Evolutionary conservation across 1,284 basidiomycete species (phyloP).

Genomic region (Cutaneotrichosporon cutaneum): DNA sequence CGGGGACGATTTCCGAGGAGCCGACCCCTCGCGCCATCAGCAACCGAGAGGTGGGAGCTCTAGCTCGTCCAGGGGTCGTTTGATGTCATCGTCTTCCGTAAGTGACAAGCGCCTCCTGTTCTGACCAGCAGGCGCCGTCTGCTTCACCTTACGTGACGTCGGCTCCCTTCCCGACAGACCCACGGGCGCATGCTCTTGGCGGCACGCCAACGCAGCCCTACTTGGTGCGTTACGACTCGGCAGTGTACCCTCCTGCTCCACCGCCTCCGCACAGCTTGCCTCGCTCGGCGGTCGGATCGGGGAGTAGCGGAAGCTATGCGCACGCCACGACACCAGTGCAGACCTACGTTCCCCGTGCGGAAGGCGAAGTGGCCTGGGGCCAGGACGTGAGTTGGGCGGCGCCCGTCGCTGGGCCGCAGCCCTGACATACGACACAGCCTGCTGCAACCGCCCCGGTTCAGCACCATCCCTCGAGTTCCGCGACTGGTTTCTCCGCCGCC

Average conservation of each 20-base stretch:
- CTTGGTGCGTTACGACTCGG: constrained; percentile 38
- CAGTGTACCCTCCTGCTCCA: constrained; percentile 29
- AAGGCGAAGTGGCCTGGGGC: constrained; percentile 26
- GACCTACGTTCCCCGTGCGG: constrained; percentile 18
- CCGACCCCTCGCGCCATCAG: constrained; percentile 15
- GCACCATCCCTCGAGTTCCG: neutral
- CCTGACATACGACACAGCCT: constrained; percentile 13
- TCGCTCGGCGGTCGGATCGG: constrained; percentile 24
- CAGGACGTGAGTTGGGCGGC: constrained; percentile 28
- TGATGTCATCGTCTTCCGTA: constrained; percentile 40
- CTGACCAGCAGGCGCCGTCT: constrained; percentile 34
- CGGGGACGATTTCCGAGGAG: constrained; percentile 14
- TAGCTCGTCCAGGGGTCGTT: constrained; percentile 29
- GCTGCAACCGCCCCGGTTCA: neutral
- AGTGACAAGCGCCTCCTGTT: constrained; percentile 12
- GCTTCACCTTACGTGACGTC: constrained; percentile 41
- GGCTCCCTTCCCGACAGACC: constrained; percentile 39
- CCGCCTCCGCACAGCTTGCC: constrained; percentile 31
- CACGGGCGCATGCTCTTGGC: constrained; percentile 33
- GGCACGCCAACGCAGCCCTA: constrained; percentile 19
- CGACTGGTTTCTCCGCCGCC: neutral
- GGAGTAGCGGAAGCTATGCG: constrained; percentile 14
- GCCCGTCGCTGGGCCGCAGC: constrained; percentile 23
- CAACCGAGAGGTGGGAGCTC: constrained; percentile 15
- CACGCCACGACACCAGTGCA: constrained; percentile 17